phyloP scores from a whole-genome alignment of 1,139 yeast genomes.

The Geotrichum phurueaensis region DNA sequence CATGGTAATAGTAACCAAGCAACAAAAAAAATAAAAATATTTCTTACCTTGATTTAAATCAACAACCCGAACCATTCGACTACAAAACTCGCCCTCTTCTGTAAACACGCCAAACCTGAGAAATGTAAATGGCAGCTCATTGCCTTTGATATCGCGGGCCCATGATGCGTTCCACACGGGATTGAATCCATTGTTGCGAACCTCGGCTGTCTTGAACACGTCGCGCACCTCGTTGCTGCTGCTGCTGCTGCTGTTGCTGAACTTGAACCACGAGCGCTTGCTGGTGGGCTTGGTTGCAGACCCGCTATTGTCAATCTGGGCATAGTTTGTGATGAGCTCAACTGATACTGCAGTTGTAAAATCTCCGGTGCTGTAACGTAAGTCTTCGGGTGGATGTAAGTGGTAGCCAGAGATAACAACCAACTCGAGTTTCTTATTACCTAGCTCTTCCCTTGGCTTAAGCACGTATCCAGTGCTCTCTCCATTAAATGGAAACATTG shows the following conservation, averaged over 20 bases:
- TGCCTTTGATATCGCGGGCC: constrained; percentile 41
- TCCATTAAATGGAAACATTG: constrained; percentile 55
- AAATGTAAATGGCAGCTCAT: constrained; percentile 44
- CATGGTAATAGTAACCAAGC: background rate
- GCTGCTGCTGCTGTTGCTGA: background rate
- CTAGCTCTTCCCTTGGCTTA: constrained; percentile 46
- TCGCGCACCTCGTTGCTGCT: background rate
- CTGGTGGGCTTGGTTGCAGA: background rate
- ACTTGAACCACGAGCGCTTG: background rate
- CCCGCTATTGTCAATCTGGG: background rate
- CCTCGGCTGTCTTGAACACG: background rate
- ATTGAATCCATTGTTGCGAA: constrained; percentile 65
- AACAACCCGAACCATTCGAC: background rate
- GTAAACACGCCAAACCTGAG: constrained; percentile 36
- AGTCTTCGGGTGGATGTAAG: background rate
- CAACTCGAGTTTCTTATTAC: background rate
- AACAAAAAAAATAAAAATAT: background rate
- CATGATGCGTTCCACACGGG: constrained; percentile 70
- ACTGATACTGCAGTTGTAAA: background rate
- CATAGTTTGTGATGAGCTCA: background rate
- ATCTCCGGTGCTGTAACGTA: background rate
- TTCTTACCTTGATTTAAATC: background rate
- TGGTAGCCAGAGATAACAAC: background rate
- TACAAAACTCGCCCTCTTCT: background rate
- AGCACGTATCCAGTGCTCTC: constrained; percentile 65